phyloP scores from a whole-genome alignment of 1,284 basidiomycete genomes.

The Fomitopsis betulina region DNA sequence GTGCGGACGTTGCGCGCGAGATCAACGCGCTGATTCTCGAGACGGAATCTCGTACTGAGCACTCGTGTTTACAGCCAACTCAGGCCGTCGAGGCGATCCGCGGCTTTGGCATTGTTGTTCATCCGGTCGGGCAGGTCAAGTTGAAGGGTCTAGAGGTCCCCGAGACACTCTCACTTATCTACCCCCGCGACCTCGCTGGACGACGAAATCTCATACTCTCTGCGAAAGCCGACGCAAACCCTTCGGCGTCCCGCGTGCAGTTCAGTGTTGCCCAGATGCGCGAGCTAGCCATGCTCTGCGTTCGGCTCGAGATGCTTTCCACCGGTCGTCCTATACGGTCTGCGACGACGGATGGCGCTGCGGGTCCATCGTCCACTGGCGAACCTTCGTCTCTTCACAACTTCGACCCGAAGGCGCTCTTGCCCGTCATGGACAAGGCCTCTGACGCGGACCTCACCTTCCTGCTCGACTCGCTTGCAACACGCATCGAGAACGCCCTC shows the following conservation, averaged over 20 bases:
- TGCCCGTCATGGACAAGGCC: conserved; percentile 74
- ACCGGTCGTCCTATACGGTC: conserved; percentile 46
- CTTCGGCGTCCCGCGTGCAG: conserved; percentile 51
- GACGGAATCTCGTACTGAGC: conserved; percentile 51
- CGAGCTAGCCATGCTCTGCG: conserved; percentile 70
- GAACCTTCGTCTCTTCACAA: conserved; percentile 36
- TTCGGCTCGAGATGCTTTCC: conserved; percentile 83
- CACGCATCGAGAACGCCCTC: conserved; percentile 81
- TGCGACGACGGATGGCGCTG: conserved; percentile 34
- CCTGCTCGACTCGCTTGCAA: conserved; percentile 71
- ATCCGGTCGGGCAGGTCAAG: conserved; percentile 84
- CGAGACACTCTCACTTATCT: conserved; percentile 83
- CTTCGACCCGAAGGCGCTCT: conserved; percentile 60
- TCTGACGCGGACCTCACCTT: conserved; percentile 73
- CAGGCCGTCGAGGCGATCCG: conserved; percentile 70
- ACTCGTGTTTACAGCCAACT: conserved; percentile 48
- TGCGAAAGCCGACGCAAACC: conserved; percentile 28
- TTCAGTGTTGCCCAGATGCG: conserved; percentile 79
- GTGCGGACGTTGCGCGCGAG: conserved; percentile 85
- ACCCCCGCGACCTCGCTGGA: conserved; percentile 74
- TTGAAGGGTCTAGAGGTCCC: conserved; percentile 93
- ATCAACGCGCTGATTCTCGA: conserved; percentile 63
- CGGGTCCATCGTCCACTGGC: conserved; percentile 25
- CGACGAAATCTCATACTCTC: conserved; percentile 53
- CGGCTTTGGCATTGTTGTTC: conserved; percentile 70